These are phyloP conservation scores for Pseudogymnoascus sp. DNA, from an alignment of 2,329 filamentous ascomycete species.

Conservation along the genomic window DNA sequence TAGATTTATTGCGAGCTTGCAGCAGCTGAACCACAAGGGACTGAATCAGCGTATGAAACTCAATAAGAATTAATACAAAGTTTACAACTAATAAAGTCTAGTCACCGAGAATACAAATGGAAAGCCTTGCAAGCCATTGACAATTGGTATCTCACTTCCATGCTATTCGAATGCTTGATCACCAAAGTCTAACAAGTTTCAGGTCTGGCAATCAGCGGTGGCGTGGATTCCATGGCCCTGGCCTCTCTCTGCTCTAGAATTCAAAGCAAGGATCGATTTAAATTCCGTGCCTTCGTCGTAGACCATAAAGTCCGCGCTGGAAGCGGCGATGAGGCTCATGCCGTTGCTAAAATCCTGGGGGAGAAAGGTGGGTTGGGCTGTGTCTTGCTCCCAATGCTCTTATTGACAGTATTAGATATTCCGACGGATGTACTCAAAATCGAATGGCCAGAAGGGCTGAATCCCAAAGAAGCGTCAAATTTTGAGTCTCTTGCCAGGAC, in stretches of 20 bases:
- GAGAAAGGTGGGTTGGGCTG: conserved; percentile 13
- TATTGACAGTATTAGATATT: conserved; percentile 21
- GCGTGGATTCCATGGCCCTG: conserved; percentile 96
- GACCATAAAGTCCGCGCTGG: conserved; percentile 51
- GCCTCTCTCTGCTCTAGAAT: conserved; percentile 61
- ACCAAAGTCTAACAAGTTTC: not conserved
- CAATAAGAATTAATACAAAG: not conserved
- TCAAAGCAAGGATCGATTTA: conserved; percentile 23
- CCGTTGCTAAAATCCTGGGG: conserved; percentile 34
- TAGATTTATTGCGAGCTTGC: conserved; percentile 3
- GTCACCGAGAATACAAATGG: not conserved
- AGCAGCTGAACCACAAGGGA: not conserved
- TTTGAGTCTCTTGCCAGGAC: conserved; percentile 73
- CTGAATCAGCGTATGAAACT: conserved; percentile 8
- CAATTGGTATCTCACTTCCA: not conserved
- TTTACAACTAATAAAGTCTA: not conserved
- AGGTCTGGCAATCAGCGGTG: conserved; percentile 83
- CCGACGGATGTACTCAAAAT: conserved; percentile 31
- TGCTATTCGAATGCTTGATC: not conserved
- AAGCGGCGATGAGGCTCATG: conserved; percentile 46
- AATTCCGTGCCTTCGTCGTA: conserved; percentile 44
- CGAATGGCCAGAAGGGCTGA: conserved; percentile 43
- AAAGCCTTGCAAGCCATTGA: not conserved
- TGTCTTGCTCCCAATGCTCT: not conserved
- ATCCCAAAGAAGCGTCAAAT: conserved; percentile 46